A percentile compares a stretch with the other conserved stretches of the same genome.
phyloP scores from a whole-genome alignment of 78 protist species.

The Dictyostelium citrinum region DNA sequence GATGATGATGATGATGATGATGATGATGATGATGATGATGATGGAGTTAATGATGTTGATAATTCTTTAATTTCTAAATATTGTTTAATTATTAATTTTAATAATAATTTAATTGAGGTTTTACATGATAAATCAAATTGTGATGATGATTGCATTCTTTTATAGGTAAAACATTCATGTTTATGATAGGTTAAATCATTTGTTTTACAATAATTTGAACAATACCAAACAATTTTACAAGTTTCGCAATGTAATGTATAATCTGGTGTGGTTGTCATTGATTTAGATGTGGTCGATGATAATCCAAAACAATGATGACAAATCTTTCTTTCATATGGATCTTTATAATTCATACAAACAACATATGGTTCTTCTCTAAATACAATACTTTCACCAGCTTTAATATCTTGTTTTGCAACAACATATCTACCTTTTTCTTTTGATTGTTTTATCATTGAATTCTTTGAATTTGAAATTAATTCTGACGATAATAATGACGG shows the following conservation, averaged over 20 bases:
- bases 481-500: not conserved
- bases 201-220: not conserved
- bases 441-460: constrained; percentile 8
- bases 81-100: not conserved
- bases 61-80: not conserved
- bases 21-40: not conserved
- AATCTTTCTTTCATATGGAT: not conserved
- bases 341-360: constrained; percentile 12
- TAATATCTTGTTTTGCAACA: constrained; percentile 4
- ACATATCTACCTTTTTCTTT: constrained; percentile 38
- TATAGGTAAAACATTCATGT: not conserved
- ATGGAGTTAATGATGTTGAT: too few relatives aligned
- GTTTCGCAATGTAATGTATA: not conserved
- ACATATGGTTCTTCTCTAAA: constrained; percentile 24
- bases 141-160: not conserved
- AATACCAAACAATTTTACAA: not conserved
- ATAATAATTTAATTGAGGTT: not conserved
- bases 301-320: constrained; percentile 33
- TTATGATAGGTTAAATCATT: not conserved
- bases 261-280: not conserved
- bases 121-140: not conserved
- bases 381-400: not conserved
- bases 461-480: not conserved
- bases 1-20: not conserved
- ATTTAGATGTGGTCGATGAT: not conserved